phyloP scores from a whole-genome alignment of 2,329 filamentous ascomycete species.

The Xylariaceae sp. region DNA sequence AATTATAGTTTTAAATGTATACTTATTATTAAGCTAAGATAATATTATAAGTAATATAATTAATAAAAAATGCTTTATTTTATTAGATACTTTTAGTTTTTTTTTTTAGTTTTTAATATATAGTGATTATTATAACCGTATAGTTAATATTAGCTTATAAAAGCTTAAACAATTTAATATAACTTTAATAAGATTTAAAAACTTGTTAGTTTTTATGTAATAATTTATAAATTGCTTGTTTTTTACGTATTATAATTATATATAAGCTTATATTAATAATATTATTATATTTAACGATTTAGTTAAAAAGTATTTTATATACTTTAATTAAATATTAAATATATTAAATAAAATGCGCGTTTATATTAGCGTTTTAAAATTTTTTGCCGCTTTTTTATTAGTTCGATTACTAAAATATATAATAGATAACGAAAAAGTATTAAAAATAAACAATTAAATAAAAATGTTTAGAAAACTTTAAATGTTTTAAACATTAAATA shows the following conservation, averaged over 20 bases:
- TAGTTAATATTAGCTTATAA: too few relatives aligned
- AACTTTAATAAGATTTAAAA: not conserved
- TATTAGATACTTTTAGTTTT: too few relatives aligned
- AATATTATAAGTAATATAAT: not conserved
- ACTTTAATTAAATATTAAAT: too few relatives aligned
- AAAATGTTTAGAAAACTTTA: not conserved
- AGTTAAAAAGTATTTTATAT: too few relatives aligned
- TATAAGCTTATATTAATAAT: too few relatives aligned
- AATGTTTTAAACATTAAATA: not conserved
- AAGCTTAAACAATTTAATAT: not conserved
- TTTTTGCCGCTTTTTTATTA: not conserved
- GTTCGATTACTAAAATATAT: not conserved
- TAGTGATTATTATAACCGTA: not conserved
- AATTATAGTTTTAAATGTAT: not conserved
- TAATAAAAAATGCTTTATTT: too few relatives aligned
- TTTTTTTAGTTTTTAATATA: not conserved
- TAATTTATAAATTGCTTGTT: too few relatives aligned
- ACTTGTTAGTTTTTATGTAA: too few relatives aligned
- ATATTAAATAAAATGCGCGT: too few relatives aligned
- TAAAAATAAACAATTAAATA: not conserved
- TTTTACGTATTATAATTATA: not conserved
- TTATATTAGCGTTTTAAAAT: too few relatives aligned
- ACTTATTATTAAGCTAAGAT: not conserved
- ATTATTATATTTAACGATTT: too few relatives aligned
- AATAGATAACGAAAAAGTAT: not conserved